Evolutionary conservation across 768 basidiomycete genomes (phyloP), one percentile per base, ranked within the genome.

Genomic region (Leccinum uliginosum): DNA sequence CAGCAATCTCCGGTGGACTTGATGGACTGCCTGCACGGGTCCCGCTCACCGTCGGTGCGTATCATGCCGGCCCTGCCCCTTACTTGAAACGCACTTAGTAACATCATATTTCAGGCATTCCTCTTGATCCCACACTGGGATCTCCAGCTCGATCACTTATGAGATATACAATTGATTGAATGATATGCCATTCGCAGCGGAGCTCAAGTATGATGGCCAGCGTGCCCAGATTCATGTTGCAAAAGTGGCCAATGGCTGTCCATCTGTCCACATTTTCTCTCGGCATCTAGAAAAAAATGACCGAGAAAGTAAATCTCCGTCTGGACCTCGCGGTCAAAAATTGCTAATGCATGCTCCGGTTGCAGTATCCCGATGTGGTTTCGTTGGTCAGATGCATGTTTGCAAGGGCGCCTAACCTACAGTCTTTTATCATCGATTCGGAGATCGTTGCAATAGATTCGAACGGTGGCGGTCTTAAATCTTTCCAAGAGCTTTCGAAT

Each of bases 211-310:
- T 64, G 94, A 97, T 63, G 94, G 88, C 19, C 89, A 91, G 65
- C 80, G 88, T 50, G 91, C 87, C 19, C 91, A 91, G 70, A 85
- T 90, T n/a, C 89, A 91, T 67, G 86, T 78, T 12, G 56, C 59
- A 54, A 61, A 55, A 49, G 65, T 53, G 44, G 69, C 60, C 59
- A 66, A 65, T 14, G 63, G 69, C 3, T 62, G 66, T 11, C 53
- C 66, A 29, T 64, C 61, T 10, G 79, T 91, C 43, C 81, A 83
- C 52, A 77, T 95, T 50, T 96, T 96, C 74, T 91, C 89, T 57
- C 84, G 93, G 54, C 91, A 93, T 75, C 75, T 96, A 30, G 92
- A 95, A 73, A 86, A n/a, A 93, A n/a, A 94, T 94, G 93, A 93
- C 91, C 1, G 83, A 84, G 58, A 94, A 96, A 78, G 89, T 83